Conservation (phyloP, 208 protist genomes). For the Lotmaria passim region DNA sequence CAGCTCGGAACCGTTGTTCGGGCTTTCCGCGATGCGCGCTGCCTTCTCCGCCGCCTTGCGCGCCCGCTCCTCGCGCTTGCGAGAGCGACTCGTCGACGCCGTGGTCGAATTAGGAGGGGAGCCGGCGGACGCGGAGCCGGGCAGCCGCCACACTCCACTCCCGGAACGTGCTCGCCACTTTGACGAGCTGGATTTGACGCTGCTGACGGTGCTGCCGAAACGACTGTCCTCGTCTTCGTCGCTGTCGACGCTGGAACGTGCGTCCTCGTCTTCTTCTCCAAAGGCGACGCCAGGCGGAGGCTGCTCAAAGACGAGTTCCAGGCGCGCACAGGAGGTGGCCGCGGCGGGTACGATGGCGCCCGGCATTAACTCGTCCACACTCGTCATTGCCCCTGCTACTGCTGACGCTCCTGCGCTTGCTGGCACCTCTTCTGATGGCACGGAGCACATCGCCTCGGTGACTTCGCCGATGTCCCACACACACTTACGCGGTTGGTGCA, state of each 20-base stretch:
- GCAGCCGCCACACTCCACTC: constrained; percentile 1
- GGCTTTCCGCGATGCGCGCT: constrained; percentile 15
- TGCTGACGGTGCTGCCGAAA: constrained; percentile 28
- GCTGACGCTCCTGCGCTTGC: not conserved
- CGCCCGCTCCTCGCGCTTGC: constrained; percentile 43
- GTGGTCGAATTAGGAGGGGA: not conserved
- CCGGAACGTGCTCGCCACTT: constrained; percentile 5
- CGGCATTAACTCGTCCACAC: constrained; percentile 23
- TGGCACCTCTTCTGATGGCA: constrained; percentile 6
- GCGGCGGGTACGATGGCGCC: constrained; percentile 14
- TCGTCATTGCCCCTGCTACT: not conserved
- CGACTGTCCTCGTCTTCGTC: constrained; percentile 30
- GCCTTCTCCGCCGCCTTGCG: constrained; percentile 29
- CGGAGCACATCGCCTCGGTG: constrained; percentile 33
- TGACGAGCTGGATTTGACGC: constrained; percentile 7
- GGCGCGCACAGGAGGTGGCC: constrained; percentile 15
- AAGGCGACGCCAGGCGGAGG: constrained; percentile 18
- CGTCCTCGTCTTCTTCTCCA: constrained; percentile 30
- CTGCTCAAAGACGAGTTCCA: constrained; percentile 41
- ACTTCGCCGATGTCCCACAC: constrained; percentile 63
- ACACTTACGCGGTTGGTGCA: constrained; percentile 50
- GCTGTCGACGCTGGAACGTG: constrained; percentile 13
- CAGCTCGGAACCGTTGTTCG: constrained; percentile 7
- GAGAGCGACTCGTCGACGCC: constrained; percentile 7
- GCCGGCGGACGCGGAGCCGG: not conserved